These are phyloP conservation scores for Xanthoconium stramineum DNA, from an alignment of 768 basidiomycete species.

Conservation along the genomic window DNA sequence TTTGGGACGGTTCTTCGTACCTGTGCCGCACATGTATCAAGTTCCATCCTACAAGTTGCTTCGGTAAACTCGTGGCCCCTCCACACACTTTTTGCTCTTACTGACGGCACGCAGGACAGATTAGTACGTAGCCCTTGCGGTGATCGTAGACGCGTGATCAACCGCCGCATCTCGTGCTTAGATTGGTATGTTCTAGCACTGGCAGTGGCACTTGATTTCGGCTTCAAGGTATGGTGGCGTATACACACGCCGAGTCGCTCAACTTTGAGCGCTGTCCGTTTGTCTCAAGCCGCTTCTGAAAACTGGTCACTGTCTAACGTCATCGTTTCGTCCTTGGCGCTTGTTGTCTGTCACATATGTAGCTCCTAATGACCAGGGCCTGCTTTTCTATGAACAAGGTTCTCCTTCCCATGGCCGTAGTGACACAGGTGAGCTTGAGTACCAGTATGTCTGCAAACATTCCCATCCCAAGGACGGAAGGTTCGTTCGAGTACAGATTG, in stretches of 20 bases:
- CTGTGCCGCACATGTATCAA: slow-evolving; percentile 15
- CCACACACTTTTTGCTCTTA: background rate
- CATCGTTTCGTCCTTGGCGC: too few species aligned
- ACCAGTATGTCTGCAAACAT: too few species aligned
- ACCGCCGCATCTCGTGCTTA: too few species aligned
- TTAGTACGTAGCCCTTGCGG: background rate
- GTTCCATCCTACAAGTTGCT: background rate
- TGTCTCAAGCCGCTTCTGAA: background rate
- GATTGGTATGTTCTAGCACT: background rate
- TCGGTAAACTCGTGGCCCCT: background rate
- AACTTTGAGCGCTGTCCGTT: background rate
- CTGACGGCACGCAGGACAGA: background rate
- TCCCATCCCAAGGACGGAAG: background rate
- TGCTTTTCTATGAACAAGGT: background rate
- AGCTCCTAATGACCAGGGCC: background rate
- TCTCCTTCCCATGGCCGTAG: too few species aligned
- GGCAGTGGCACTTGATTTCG: slow-evolving; percentile 3
- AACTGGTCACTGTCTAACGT: too few species aligned
- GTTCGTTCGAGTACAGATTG: slow-evolving; percentile 20
- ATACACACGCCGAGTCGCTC: background rate
- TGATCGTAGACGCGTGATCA: too few species aligned
- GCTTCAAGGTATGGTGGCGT: slow-evolving; percentile 7
- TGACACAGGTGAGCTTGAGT: too few species aligned
- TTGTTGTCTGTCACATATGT: too few species aligned
- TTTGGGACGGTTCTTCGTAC: slow-evolving; percentile 25